Conservation (phyloP, 371 early-diverging fungal genomes). For the Synchytrium microbalum region DNA sequence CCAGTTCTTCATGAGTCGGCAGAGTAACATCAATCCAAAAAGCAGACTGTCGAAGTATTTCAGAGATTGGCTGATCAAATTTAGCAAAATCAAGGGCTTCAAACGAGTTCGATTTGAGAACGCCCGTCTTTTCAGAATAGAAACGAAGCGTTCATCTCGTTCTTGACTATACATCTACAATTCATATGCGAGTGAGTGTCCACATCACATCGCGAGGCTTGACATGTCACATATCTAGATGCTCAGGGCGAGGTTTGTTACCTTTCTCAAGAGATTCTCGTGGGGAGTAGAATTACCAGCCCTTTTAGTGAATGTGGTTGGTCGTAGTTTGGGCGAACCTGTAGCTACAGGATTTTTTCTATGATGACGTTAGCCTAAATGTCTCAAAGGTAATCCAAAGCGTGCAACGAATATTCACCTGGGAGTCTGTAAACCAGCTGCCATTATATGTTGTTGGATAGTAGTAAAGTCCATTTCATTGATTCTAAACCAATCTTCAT, state of each 20-base stretch:
- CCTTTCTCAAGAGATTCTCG: not conserved
- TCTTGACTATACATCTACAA: not conserved
- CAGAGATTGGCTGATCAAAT: conserved; percentile 9
- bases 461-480: not conserved
- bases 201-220: not conserved
- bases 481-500: not conserved
- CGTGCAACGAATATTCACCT: too few relatives aligned
- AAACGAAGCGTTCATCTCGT: conserved; percentile 20
- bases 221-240: not conserved
- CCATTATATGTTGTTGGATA: not conserved
- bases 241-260: not conserved
- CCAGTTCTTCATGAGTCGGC: conserved; percentile 75
- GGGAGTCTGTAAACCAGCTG: not conserved
- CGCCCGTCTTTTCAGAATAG: conserved; percentile 25
- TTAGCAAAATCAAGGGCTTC: conserved; percentile 16
- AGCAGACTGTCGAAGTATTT: conserved; percentile 22
- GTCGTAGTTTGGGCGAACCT: not conserved
- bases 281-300: not conserved
- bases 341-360: not conserved
- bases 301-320: not conserved
- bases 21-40: conserved; percentile 87
- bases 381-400: too few relatives aligned
- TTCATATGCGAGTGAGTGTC: not conserved
- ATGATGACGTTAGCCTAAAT: too few relatives aligned
- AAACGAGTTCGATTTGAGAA: conserved; percentile 13